Evolutionary conservation across 495 filamentous ascomycete species (phyloP).

Genomic region (Penicillium goetzii): DNA sequence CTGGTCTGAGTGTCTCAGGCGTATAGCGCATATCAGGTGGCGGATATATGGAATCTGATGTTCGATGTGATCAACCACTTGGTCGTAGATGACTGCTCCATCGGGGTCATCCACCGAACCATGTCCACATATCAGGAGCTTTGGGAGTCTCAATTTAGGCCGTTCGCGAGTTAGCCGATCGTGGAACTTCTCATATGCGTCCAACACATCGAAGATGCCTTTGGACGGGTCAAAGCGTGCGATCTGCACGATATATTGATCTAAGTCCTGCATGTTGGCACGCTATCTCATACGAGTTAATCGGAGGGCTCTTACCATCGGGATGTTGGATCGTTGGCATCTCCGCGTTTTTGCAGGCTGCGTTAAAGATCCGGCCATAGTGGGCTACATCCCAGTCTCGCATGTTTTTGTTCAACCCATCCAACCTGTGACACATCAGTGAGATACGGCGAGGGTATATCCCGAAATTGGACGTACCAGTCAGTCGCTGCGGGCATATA

Average conservation of each 20-base stretch:
- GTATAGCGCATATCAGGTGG: slow-evolving; percentile 73
- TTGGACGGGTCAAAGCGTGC: slow-evolving; percentile 88
- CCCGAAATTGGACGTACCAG: slow-evolving; percentile 51
- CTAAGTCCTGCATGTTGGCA: slow-evolving; percentile 30
- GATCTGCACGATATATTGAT: slow-evolving; percentile 79
- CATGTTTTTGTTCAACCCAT: slow-evolving; percentile 83
- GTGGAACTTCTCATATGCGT: slow-evolving; percentile 76
- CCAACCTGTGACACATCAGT: slow-evolving; percentile 58
- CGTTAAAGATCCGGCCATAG: slow-evolving; percentile 77
- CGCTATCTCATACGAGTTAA: slow-evolving; percentile 6
- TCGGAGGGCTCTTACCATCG: slow-evolving; percentile 47
- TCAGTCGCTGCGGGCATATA: slow-evolving; percentile 87
- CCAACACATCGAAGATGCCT: slow-evolving; percentile 79
- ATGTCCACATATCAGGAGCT: slow-evolving; percentile 78
- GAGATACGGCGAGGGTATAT: background rate
- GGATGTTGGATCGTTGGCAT: slow-evolving; percentile 71
- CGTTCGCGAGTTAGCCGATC: slow-evolving; percentile 53
- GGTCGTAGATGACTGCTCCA: slow-evolving; percentile 70
- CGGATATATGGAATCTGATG: slow-evolving; percentile 52
- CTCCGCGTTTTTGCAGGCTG: slow-evolving; percentile 54
- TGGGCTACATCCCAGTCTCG: slow-evolving; percentile 73
- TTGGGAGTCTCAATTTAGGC: slow-evolving; percentile 58
- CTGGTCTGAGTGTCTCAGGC: slow-evolving; percentile 78
- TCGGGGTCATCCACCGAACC: slow-evolving; percentile 88
- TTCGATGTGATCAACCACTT: slow-evolving; percentile 69